Conservation (phyloP, 345 rosid genomes). For the Salix dunnii region DNA sequence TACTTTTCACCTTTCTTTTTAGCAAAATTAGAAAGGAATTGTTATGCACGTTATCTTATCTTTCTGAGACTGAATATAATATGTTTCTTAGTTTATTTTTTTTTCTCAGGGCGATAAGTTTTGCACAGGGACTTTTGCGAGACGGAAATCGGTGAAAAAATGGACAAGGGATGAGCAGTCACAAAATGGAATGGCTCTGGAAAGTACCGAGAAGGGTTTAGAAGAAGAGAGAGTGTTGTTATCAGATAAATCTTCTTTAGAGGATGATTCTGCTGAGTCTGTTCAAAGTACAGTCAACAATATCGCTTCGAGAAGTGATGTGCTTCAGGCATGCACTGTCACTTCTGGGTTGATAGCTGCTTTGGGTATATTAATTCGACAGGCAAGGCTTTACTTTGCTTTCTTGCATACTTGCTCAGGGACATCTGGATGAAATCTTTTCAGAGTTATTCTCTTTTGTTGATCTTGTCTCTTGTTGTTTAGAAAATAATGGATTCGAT, state of each 20-base stretch:
- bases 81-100: not conserved
- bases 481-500: not conserved
- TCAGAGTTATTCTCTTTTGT: not conserved
- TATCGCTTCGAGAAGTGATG: constrained; percentile 56
- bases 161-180: constrained; percentile 25
- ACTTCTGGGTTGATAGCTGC: constrained; percentile 75
- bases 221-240: constrained; percentile 21
- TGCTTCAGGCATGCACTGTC: constrained; percentile 68
- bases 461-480: not conserved
- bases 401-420: not conserved
- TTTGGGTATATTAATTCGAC: constrained; percentile 58
- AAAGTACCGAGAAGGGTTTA: constrained; percentile 9
- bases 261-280: constrained; percentile 26
- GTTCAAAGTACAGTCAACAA: constrained; percentile 15
- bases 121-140: constrained; percentile 28
- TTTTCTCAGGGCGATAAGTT: constrained; percentile 31
- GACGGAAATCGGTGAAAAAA: constrained; percentile 51
- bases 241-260: constrained; percentile 24
- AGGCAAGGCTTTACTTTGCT: constrained; percentile 33
- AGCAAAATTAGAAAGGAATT: not conserved
- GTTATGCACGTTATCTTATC: not conserved
- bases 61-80: not conserved
- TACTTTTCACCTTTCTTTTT: not conserved
- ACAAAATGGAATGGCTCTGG: constrained; percentile 17
- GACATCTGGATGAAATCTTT: not conserved